Conservation (phyloP, 2,329 filamentous ascomycete genomes). For the Lachnellula willkommii region DNA sequence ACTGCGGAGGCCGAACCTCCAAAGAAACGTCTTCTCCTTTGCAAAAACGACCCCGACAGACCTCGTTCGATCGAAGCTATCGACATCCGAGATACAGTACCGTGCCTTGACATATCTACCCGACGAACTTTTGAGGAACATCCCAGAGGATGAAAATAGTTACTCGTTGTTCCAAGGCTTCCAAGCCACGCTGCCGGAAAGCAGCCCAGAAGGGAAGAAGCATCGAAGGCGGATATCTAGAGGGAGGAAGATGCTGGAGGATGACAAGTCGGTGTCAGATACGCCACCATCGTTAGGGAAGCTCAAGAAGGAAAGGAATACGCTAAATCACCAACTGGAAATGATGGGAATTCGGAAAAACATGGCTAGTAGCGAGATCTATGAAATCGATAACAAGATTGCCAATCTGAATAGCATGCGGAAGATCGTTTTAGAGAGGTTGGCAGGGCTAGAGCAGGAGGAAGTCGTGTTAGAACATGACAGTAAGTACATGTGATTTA, state of each 20-base stretch:
- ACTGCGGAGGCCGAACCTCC: constrained; percentile 74
- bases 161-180: constrained; percentile 98
- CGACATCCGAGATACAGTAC: constrained; percentile 86
- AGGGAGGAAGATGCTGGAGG: constrained; percentile 69
- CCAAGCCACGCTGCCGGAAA: constrained; percentile 75
- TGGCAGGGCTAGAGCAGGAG: constrained; percentile 84
- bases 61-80: constrained; percentile 85
- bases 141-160: constrained; percentile 76
- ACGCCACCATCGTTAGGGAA: constrained; percentile 64
- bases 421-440: constrained; percentile 79
- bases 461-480: constrained; percentile 88
- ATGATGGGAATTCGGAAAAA: constrained; percentile 91
- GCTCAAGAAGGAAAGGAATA: constrained; percentile 73
- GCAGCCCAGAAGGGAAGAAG: constrained; percentile 64
- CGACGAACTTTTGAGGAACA: constrained; percentile 83
- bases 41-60: constrained; percentile 89
- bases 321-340: constrained; percentile 79
- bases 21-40: constrained; percentile 87
- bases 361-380: constrained; percentile 94
- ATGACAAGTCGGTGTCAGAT: constrained; percentile 49
- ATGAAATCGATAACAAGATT: constrained; percentile 95
- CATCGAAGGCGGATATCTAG: constrained; percentile 65
- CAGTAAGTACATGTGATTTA: constrained; percentile 45
- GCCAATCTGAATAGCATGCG: constrained; percentile 90
- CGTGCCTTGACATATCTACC: constrained; percentile 82